Base-by-base conservation (phyloP, 2,329 filamentous ascomycete species). In the Phoma sp. region DNA sequence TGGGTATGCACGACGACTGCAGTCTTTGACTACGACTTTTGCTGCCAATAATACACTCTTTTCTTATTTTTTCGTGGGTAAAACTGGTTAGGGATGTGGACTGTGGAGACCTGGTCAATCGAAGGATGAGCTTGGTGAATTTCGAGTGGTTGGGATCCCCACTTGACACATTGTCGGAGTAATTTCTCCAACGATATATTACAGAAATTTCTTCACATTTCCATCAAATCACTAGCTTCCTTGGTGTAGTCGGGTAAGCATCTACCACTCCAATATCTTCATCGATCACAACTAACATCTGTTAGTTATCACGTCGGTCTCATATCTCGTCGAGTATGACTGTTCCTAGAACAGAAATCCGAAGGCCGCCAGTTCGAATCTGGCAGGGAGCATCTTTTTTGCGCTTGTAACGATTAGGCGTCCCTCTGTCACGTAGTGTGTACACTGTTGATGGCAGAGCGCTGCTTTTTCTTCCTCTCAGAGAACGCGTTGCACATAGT, bases 331-430 rank as follows among this genome's bases (percentile, higher is more conserved):
- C 41, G 55, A 65, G 38, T 64, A 65, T 67, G 64, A 65, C 60
- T 67, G 41, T 51, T 65, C 57, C 5, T 7, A 58, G 60, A 43
- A 54, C 43, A 64, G 64, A 62, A 44, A 67, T 67, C 64, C 64
- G 63, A 65, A 67, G 64, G 64, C 57, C 64, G 60, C 63, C 63
- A 67, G 64, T 67, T 67, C 64, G 64, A 67, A 58, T 65, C 64
- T 67, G 63, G 63, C 60, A 64, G 58, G 64, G 61, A 57, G 54
- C 54, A 43, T 21, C 4, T 43, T 24, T 37, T 46, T 38, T 43
- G 10, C 12, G 3, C 12, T 15, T 36, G 6, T n/a, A 36, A 5
- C 29, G 5, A 4, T 10, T 10, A 31, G 12, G 4, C 12, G 12
- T 13, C 4, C 13, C 12, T 1, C 17, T 17, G 17, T 17, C 17